These are phyloP conservation scores for Actinomortierella ambigua DNA, from an alignment of 371 early-diverging fungal genomes.

Conservation along the genomic window DNA sequence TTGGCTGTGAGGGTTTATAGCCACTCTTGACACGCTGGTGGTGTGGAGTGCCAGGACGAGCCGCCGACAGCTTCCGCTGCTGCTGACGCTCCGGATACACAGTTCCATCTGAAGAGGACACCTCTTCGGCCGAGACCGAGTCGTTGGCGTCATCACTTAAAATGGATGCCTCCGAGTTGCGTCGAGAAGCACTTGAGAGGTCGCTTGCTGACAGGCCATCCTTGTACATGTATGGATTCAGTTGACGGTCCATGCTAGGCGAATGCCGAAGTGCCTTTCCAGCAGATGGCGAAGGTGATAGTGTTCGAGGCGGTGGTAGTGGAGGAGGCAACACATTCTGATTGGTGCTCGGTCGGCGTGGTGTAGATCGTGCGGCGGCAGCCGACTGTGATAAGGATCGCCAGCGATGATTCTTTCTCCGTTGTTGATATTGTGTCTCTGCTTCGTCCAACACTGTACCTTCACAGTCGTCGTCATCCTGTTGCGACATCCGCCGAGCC, in stretches of 20 bases:
- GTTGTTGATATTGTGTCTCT: conserved; percentile 12
- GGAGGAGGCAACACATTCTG: no score
- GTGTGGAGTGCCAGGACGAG: conserved; percentile 14
- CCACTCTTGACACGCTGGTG: conserved; percentile 6
- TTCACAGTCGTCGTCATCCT: conserved; percentile 31
- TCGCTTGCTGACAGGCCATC: conserved; percentile 11
- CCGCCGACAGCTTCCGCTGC: conserved; percentile 7
- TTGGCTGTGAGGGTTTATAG: no score
- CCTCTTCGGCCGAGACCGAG: conserved; percentile 12
- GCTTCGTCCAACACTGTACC: conserved; percentile 19
- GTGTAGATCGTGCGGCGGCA: no score
- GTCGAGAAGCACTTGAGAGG: conserved; percentile 15
- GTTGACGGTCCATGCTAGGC: background rate
- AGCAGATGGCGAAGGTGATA: no score
- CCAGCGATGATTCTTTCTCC: background rate
- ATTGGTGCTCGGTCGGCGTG: no score
- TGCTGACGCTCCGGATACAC: background rate
- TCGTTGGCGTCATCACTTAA: conserved; percentile 22
- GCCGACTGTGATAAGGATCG: background rate
- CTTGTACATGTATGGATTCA: conserved; percentile 1
- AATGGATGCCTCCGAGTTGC: conserved; percentile 28
- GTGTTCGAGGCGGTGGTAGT: no score
- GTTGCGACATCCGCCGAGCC: background rate
- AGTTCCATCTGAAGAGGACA: conserved; percentile 5
- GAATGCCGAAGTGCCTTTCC: no score